A percentile compares a stretch with the other conserved stretches of the same genome.
Conservation (phyloP, 2,329 filamentous ascomycete genomes). For the Xylariaceae sp. region DNA sequence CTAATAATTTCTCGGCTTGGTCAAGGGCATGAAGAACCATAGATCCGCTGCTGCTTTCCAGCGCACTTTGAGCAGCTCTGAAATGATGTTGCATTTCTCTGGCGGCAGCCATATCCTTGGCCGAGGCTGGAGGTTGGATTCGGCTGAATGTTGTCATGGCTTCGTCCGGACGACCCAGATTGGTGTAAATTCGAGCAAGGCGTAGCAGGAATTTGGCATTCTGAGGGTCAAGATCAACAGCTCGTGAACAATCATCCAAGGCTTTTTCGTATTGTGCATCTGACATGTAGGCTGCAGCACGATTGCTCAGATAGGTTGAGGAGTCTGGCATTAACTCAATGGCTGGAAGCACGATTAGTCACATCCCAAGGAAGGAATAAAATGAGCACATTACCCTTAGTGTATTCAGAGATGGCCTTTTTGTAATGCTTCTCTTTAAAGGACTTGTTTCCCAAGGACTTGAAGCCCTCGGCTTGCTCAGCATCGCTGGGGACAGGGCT, state of each 20-base stretch:
- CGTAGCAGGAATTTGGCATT: slow-evolving; percentile 87
- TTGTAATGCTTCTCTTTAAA: slow-evolving; percentile 93
- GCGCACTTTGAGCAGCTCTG: slow-evolving; percentile 70
- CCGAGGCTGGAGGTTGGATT: slow-evolving; percentile 74
- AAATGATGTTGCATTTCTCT: slow-evolving; percentile 82
- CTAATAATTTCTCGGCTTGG: slow-evolving; percentile 79
- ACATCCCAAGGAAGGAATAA: neutral
- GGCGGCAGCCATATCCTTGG: slow-evolving; percentile 81
- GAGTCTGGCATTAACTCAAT: slow-evolving; percentile 83
- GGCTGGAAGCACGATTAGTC: slow-evolving; percentile 52
- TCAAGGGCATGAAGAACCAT: slow-evolving; percentile 92
- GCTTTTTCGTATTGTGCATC: slow-evolving; percentile 75
- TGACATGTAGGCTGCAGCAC: slow-evolving; percentile 90
- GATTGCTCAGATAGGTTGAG: slow-evolving; percentile 88
- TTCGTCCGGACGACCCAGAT: slow-evolving; percentile 79
- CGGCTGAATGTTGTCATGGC: slow-evolving; percentile 77
- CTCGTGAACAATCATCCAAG: slow-evolving; percentile 79
- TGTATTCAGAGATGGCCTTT: slow-evolving; percentile 87
- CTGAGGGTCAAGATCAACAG: slow-evolving; percentile 76
- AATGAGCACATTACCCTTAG: slow-evolving; percentile 65
- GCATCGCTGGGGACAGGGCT: slow-evolving; percentile 51
- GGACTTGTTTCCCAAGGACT: slow-evolving; percentile 89
- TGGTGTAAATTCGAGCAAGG: slow-evolving; percentile 85
- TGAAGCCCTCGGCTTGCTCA: slow-evolving; percentile 87
- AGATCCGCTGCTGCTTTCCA: slow-evolving; percentile 75